Percentiles rank a stretch among this genome's conserved stretches.
phyloP scores from a whole-genome alignment of 768 basidiomycete genomes.

The Inosperma sp. region DNA sequence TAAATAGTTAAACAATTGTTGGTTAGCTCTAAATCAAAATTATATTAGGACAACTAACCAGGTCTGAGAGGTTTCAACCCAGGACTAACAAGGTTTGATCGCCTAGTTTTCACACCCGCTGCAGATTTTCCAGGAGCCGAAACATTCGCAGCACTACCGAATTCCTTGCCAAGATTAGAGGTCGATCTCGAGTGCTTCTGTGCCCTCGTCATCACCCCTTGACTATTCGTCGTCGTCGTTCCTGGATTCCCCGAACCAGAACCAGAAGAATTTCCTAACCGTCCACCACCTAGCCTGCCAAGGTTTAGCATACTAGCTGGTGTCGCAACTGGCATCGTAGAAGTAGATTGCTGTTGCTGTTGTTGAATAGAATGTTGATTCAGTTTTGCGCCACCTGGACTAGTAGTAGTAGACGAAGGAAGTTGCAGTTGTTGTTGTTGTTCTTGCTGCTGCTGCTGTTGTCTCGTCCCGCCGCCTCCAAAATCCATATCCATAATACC shows the following conservation, averaged over 20 bases:
- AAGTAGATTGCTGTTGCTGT: background rate
- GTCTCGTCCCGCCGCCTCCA: background rate
- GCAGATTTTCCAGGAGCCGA: conserved; percentile 8
- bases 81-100: conserved; percentile 38
- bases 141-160: background rate
- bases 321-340: conserved; percentile 62
- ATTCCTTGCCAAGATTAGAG: conserved; percentile 6
- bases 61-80: conserved; percentile 71
- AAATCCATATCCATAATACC: background rate
- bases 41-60: conserved; percentile 37
- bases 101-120: conserved; percentile 15
- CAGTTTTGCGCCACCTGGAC: background rate
- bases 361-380: background rate
- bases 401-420: background rate
- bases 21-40: background rate
- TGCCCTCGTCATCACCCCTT: conserved; percentile 1
- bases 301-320: conserved; percentile 94
- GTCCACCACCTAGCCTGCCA: conserved; percentile 44
- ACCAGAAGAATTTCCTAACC: conserved; percentile 10
- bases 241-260: background rate
- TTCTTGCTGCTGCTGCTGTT: too few relatives aligned
- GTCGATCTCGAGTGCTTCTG: conserved; percentile 13
- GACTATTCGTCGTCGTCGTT: background rate
- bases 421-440: background rate
- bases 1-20: conserved; percentile 6